Evolutionary conservation across 768 basidiomycete species (phyloP).

Genomic region (Boletellus ananiceps): DNA sequence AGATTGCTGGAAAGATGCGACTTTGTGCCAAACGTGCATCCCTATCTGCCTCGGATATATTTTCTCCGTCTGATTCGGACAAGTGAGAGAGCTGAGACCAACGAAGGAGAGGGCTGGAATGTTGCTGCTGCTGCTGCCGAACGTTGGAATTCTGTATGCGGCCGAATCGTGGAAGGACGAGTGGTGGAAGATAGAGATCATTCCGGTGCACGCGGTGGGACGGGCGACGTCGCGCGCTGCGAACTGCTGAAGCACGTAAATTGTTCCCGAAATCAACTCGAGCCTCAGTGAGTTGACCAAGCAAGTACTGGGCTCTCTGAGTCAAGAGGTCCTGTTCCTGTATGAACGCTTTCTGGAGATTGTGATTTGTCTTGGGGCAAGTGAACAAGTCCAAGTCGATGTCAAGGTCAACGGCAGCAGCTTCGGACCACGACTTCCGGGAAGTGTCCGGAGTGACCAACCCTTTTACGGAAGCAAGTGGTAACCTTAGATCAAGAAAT

Average conservation of each 20-base stretch:
- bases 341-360: slow-evolving; percentile 66
- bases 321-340: slow-evolving; percentile 66
- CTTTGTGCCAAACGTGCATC: slow-evolving; percentile 72
- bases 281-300: slow-evolving; percentile 31
- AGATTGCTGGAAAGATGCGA: slow-evolving; percentile 41
- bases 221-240: slow-evolving; percentile 3
- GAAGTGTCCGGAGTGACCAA: slow-evolving; percentile 42
- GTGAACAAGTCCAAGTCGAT: slow-evolving; percentile 65
- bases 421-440: slow-evolving; percentile 61
- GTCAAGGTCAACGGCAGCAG: slow-evolving; percentile 49
- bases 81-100: slow-evolving; percentile 27
- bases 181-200: slow-evolving; percentile 48
- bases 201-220: slow-evolving; percentile 35
- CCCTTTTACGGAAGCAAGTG: slow-evolving; percentile 44
- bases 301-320: slow-evolving; percentile 54
- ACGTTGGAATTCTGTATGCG: background rate
- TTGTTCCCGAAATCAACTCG: slow-evolving; percentile 4
- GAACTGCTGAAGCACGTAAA: background rate
- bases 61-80: slow-evolving; percentile 64
- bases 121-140: slow-evolving; percentile 5
- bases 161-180: slow-evolving; percentile 27
- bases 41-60: slow-evolving; percentile 59
- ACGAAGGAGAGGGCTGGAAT: slow-evolving; percentile 7
- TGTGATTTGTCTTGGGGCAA: slow-evolving; percentile 45
- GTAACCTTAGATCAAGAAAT: slow-evolving; percentile 55